Evolutionary conservation across 257 asterid species (phyloP), one percentile per base, ranked within the genome.

Genomic region (Solanum pinnatisectum): DNA sequence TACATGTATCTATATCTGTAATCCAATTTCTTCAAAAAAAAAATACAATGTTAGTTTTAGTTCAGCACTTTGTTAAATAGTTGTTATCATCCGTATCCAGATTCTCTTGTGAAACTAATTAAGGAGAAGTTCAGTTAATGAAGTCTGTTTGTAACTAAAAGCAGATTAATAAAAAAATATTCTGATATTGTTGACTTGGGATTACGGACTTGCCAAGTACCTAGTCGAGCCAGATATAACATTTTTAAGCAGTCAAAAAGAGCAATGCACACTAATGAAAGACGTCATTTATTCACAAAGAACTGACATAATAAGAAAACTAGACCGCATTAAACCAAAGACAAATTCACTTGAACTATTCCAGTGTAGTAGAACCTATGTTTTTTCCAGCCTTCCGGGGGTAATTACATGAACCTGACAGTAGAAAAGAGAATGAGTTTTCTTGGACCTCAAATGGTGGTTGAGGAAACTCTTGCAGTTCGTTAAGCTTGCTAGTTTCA

Each of bases 381-480:
- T 90, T 92, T 42, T 72, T 88, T 84, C 92, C 92, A 37, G 89
- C 89, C 91, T 90, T 96, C 3, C 83, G 88, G 60, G 95, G 91
- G 90, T 93, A 93, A 89, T 93, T 91, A 87, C 95, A 91, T 22
- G 95, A 86, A 68, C 91, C 96, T 5, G 93, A 87, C 14, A 92
- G 90, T 70, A 96, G 91, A 90, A 94, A 96, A 10, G 96, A 92
- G 84, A 96, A 91, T 22, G 94, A 82, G 88, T 89, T 89, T 8
- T 95, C 98, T 1, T 95, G 89, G 76, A 94, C 98, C 35, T 94
- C 98, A 86, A 90, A 95, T 72, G 94, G 92, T 27, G 93, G 93
- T 85, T 92, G 94, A 70, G 96, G 93, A 60, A 96, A 94, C 79
- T 94, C 98, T 6, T 90, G 94, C 87, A 88, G 94, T 65, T 92